Evolutionary conservation across 768 basidiomycete genomes (phyloP), one percentile per base, ranked within the genome.

Genomic region (Termitomyces bulborhizus): DNA sequence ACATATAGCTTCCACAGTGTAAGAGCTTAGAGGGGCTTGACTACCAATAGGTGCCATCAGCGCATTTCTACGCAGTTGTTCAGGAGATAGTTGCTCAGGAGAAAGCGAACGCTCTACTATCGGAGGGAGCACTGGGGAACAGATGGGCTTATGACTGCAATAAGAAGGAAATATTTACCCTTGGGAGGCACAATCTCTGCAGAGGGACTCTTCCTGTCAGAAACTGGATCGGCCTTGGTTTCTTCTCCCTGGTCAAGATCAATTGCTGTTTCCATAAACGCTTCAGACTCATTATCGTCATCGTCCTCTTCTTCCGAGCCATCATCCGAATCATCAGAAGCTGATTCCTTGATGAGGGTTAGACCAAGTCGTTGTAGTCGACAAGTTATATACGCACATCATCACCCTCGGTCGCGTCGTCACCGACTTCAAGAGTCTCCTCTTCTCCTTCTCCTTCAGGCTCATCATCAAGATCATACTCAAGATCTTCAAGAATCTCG

Each of bases 1-100:
- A 58, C 89, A 92, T 57, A 96, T 83, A 16, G 94, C 93, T 71
- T 96, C 94, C 5, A 97, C 86, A 6, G 87, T 86, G 66, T 86
- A 92, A 0, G 90, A 79, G 31, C 83, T 78, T n/a, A 82, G 83
- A 15, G 65, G 63, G 12, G 63, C 57, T 39, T 61, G 56, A 63
- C 65, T 61, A 43, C 63, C 56, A 62, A 67, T 55, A 59, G 70
- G 62, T 46, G 71, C 69, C 54, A 65, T 58, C 12, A 87, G 60
- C 8, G 65, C 65, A 34, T 71, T 73, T 63, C 76, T 82, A 31
- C 86, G 84, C 27, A 76, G 60, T 44, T 74, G 74, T 12, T 83
- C 80, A 7, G 79, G 42, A 42, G 51, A 52, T 16, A 52, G 41
- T 16, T 34, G 26, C 26, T 39, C 27, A 13, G 49, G 85, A 2